Percentiles rank a stretch among this genome's conserved stretches.
These are phyloP conservation scores for Sporisorium exsertum DNA, from an alignment of 1,284 basidiomycete genomes.

Conservation along the genomic window DNA sequence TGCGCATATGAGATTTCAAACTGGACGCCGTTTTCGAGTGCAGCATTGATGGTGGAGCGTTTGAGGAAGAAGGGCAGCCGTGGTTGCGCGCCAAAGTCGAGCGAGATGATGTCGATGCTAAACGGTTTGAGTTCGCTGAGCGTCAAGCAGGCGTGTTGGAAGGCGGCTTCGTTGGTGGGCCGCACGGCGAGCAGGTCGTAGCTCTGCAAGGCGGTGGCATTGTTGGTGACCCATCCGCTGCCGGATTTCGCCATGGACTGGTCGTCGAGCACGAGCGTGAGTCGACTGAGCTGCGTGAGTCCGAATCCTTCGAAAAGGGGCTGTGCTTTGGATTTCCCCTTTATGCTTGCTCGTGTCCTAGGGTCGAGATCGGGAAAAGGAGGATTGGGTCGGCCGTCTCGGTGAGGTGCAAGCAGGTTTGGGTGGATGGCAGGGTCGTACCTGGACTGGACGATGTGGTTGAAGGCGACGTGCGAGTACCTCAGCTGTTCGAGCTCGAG, in stretches of 20 bases:
- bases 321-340: constrained; percentile 18
- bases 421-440: constrained; percentile 51
- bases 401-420: constrained; percentile 43
- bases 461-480: constrained; percentile 60
- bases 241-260: constrained; percentile 57
- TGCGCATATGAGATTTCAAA: constrained; percentile 80
- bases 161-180: constrained; percentile 78
- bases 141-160: constrained; percentile 82
- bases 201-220: constrained; percentile 68
- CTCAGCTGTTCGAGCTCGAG: constrained; percentile 55
- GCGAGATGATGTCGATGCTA: constrained; percentile 82
- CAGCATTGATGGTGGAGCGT: constrained; percentile 82
- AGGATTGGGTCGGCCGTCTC: constrained; percentile 30
- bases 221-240: constrained; percentile 57
- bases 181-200: constrained; percentile 83
- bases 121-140: constrained; percentile 81
- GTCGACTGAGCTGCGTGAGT: constrained; percentile 62
- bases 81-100: constrained; percentile 80
- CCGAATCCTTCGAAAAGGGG: not conserved
- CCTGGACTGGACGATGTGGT: constrained; percentile 52
- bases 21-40: constrained; percentile 82
- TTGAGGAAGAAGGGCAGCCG: constrained; percentile 84
- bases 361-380: constrained; percentile 64
- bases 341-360: constrained; percentile 26
- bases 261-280: constrained; percentile 67